Evolutionary conservation across 306 rosid species (phyloP).

Genomic region (Medicago truncatula): MtrunA17r5.0-ANR NC_053045.1:50723001-50723500

Average conservation of each 20-base stretch:
- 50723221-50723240: background rate
- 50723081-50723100: background rate
- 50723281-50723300: background rate
- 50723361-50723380: too few species aligned
- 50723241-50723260: background rate
- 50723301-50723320: background rate
- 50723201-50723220: background rate
- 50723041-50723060: conserved; percentile 23
- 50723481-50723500: too few species aligned
- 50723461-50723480: too few species aligned
- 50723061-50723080: conserved; percentile 39
- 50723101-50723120: background rate
- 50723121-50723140: background rate
- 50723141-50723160: conserved; percentile 8
- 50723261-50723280: background rate
- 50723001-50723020: conserved; percentile 41
- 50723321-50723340: background rate
- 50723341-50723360: too few species aligned
- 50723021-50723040: conserved; percentile 46
- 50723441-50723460: too few species aligned
- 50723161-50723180: background rate
- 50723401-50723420: too few species aligned
- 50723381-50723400: too few species aligned
- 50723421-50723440: too few species aligned
- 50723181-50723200: background rate